Evolutionary conservation across 768 basidiomycete species (phyloP).

Genomic region (Imleria badia): DNA sequence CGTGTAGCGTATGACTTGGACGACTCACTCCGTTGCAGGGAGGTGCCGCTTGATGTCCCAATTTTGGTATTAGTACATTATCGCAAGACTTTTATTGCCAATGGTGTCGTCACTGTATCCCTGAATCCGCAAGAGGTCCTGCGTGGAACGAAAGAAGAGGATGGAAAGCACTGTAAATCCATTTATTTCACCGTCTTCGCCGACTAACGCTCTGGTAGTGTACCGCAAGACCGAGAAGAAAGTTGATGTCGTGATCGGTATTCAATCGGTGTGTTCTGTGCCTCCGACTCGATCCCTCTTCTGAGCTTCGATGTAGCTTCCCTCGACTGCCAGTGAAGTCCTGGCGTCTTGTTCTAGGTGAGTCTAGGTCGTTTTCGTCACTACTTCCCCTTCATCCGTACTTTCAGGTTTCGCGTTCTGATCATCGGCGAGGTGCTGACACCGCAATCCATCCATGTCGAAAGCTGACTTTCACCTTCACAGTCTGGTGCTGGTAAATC

Average conservation of each 20-base stretch:
- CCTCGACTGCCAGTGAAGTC: not conserved
- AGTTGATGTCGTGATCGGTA: not conserved
- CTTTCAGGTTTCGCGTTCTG: constrained; percentile 5
- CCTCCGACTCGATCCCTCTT: not conserved
- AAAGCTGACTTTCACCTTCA: too few relatives aligned
- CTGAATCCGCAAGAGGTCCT: not conserved
- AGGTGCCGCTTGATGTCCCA: not conserved
- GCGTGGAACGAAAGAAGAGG: not conserved
- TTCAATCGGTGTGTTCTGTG: not conserved
- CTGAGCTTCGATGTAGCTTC: not conserved
- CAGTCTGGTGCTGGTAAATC: too few relatives aligned
- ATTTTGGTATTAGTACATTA: not conserved
- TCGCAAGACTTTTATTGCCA: not conserved
- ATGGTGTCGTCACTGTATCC: not conserved
- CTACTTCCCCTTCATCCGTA: not conserved
- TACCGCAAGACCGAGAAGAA: not conserved
- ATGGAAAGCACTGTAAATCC: not conserved
- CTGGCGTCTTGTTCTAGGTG: not conserved
- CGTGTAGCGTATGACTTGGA: not conserved
- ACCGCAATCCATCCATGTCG: not conserved
- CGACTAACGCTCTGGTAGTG: not conserved
- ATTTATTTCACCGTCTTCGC: not conserved
- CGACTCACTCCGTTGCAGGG: too few relatives aligned
- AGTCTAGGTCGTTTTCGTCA: not conserved
- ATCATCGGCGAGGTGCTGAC: constrained; percentile 1